Base-by-base conservation (phyloP, 1,284 basidiomycete genomes). In the Exobasidium rhododendri region DNA sequence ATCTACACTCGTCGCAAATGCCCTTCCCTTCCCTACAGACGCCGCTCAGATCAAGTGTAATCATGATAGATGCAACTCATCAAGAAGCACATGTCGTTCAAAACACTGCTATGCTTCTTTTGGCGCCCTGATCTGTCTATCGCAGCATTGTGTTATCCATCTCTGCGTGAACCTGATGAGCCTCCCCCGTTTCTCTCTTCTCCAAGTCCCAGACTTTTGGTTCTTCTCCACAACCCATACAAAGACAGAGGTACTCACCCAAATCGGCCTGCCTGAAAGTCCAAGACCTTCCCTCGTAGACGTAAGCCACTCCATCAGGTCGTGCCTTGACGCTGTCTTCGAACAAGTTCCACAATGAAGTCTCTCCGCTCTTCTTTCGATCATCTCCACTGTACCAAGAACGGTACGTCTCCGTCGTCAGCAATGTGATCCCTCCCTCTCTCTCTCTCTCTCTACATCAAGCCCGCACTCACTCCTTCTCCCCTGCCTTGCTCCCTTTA, bases 291-390 rank as follows among this genome's bases (percentile, higher is more conserved):
- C 74, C 73, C 35, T 68, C 66, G 61, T 71, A 76, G 51, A 73
- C 67, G 62, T 74, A 76, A 13, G 67, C 67, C 53, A 71, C 47
- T 29, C 60, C 65, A 46, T 74, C 56, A 31, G 73, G 73, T 22
- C 64, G 58, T 32, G 56, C 60, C n/a, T 58, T 26, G 22, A 63
- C 73, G 24, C 67, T 62, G 43, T 60, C 30, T 54, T 73, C 64
- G 52, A 76, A 76, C 47, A 56, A 66, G 46, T 72, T 59, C 62
- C 68, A 76, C 54, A 76, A 47, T 14, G 72, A 74, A 56, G 69
- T 51, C 62, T 67, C 70, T 50, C 69, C 69, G 2, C 65, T 49
- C 62, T 57, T 68, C 35, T 56, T 24, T 20, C 35, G 35, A 40
- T 7, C 35, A 40, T 40, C 35, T 10, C 35, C 35, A 40, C 35